Evolutionary conservation across 441 rosid species (phyloP), one percentile per base, ranked within the genome.

Genomic region (Theobroma grandiflorum): DNA sequence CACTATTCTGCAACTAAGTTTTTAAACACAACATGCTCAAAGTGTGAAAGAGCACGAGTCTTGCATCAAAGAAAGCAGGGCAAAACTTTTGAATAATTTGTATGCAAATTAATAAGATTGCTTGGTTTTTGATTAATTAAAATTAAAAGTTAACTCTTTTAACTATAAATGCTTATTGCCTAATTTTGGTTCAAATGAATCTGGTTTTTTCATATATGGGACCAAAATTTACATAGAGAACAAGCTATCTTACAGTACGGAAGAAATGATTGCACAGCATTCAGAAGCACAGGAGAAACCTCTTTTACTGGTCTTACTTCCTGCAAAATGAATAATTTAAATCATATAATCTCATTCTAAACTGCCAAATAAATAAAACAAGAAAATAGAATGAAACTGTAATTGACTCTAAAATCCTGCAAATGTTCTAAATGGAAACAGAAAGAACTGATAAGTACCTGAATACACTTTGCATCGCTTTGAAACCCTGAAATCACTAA

Each of bases 221-320:
- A 35, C 50, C n/a, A 53, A 14, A 50, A 67, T 67, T 53, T 8
- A 57, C 14, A 20, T 50, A 38, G 61, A 75, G 57, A 26, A 45
- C 68, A 61, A 33, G 69, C 68, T 14, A 84, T 77, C 99, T 95
- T 84, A 97, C 99, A 95, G 76, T 91, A 94, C 61, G 98, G 98
- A 84, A 95, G 95, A 84, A 94, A 84, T 68, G 99, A 93, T 55
- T 93, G 96, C 79, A 88, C 85, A 72, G 98, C 96, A 72, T 88
- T 93, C 90, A 97, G 88, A 73, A 95, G 87, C 82, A 80, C 85
- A 22, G 99, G 99, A 78, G 90, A 91, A 78, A 95, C 98, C 79
- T 97, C 99, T 90, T 94, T 97, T 53, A 95, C 99, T 65, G 94
- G 97, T 79, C 65, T 88, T 80, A 94, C 88, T 83, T 91, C 99